Evolutionary conservation across 345 rosid species (phyloP).

Genomic region (Pistacia integerrima): DNA sequence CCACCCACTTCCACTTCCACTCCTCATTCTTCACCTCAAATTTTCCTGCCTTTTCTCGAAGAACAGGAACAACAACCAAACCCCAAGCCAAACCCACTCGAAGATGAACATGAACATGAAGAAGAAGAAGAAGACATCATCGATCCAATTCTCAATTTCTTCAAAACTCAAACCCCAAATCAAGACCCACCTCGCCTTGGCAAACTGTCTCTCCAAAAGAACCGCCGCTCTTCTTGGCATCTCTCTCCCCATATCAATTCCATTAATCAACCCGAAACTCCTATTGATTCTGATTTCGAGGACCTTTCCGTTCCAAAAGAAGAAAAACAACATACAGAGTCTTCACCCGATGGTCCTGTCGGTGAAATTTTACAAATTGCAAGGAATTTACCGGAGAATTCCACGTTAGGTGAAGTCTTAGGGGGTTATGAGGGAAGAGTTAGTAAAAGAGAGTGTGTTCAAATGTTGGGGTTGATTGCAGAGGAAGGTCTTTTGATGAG

Average conservation of each 20-base stretch:
- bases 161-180: conserved; percentile 51
- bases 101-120: neutral
- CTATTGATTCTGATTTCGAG: conserved; percentile 25
- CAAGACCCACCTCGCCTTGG: conserved; percentile 54
- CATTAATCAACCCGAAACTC: conserved; percentile 19
- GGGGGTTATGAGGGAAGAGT: conserved; percentile 46
- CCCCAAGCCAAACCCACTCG: neutral
- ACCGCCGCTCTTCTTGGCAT: conserved; percentile 78
- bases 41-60: conserved; percentile 59
- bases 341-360: conserved; percentile 28
- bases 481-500: conserved; percentile 48
- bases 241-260: conserved; percentile 44
- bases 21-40: conserved; percentile 42
- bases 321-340: conserved; percentile 18
- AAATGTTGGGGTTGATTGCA: conserved; percentile 60
- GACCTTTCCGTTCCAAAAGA: conserved; percentile 12
- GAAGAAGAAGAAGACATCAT: conserved; percentile 31
- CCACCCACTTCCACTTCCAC: conserved; percentile 28
- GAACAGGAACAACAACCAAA: neutral
- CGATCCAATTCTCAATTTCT: conserved; percentile 72
- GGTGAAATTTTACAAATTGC: conserved; percentile 61
- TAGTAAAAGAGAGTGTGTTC: conserved; percentile 49
- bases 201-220: conserved; percentile 53
- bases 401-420: conserved; percentile 70
- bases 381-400: conserved; percentile 46